Evolutionary conservation across 495 filamentous ascomycete species (phyloP).

Genomic region (Talaromyces ruber): DNA sequence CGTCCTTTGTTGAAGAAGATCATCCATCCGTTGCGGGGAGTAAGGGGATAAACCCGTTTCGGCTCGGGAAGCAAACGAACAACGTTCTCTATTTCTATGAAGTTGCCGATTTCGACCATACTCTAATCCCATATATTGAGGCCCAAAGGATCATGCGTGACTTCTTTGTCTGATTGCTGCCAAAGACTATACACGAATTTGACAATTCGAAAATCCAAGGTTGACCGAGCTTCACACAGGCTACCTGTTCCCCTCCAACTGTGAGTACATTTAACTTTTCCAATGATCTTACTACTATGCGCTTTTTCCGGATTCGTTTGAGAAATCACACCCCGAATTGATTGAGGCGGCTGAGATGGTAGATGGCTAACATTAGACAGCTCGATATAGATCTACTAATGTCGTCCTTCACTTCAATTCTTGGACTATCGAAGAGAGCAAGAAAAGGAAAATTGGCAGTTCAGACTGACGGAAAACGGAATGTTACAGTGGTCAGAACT

Average conservation of each 20-base stretch:
- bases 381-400: not conserved
- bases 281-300: not conserved
- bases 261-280: not conserved
- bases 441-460: not conserved
- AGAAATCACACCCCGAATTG: not conserved
- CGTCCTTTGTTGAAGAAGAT: not conserved
- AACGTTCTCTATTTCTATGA: not conserved
- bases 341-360: not conserved
- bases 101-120: not conserved
- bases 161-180: not conserved
- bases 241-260: not conserved
- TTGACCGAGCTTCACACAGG: not conserved
- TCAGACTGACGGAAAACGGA: not conserved
- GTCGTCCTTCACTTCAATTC: not conserved
- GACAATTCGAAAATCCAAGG: not conserved
- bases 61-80: not conserved
- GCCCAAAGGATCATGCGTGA: not conserved
- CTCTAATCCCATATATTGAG: not conserved
- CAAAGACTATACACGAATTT: not conserved
- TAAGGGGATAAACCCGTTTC: not conserved
- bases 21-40: not conserved
- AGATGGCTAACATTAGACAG: not conserved
- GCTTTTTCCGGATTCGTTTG: not conserved
- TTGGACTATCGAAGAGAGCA: not conserved
- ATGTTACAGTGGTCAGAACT: not conserved